phyloP scores from a whole-genome alignment of 495 filamentous ascomycete genomes.

The Aspergillus heteromorphus region DNA sequence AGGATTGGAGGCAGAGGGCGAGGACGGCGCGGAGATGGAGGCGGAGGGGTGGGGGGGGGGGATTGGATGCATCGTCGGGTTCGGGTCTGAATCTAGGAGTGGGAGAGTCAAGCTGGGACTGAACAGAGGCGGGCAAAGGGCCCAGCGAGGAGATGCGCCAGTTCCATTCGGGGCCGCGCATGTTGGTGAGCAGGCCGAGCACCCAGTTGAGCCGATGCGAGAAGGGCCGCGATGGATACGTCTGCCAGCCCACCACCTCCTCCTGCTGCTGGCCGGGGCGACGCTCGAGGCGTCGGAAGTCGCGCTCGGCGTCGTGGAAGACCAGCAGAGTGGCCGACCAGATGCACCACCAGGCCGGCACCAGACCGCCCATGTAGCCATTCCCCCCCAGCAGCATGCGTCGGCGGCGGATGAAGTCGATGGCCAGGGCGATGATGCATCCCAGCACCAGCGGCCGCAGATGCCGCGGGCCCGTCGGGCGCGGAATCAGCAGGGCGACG shows the following conservation, averaged over 20 bases:
- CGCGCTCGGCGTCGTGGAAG: conserved; percentile 58
- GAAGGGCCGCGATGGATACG: conserved; percentile 60
- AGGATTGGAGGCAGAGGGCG: conserved; percentile 44
- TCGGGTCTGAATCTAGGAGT: conserved; percentile 7
- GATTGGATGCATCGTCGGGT: conserved; percentile 25
- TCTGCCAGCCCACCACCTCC: too few relatives aligned
- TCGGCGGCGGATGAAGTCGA: conserved; percentile 34
- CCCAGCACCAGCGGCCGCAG: conserved; percentile 51
- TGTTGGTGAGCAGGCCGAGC: conserved; percentile 60
- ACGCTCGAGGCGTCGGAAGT: conserved; percentile 55
- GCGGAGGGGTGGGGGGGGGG: neutral
- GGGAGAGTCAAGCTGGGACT: conserved; percentile 30
- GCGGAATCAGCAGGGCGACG: conserved; percentile 31
- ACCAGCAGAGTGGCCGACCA: conserved; percentile 60
- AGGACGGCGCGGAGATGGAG: conserved; percentile 45
- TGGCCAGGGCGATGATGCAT: conserved; percentile 41
- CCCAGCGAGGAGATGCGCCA: conserved; percentile 58
- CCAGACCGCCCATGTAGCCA: conserved; percentile 63
- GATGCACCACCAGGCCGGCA: conserved; percentile 59
- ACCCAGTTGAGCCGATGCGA: conserved; percentile 66
- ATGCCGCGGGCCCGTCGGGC: conserved; percentile 17
- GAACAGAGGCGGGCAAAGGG: conserved; percentile 48
- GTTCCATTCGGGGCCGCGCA: conserved; percentile 76
- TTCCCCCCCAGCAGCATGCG: conserved; percentile 52
- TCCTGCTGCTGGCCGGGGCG: neutral